Conservation (phyloP, 2,329 filamentous ascomycete genomes). For the Phoma herbarum region DNA sequence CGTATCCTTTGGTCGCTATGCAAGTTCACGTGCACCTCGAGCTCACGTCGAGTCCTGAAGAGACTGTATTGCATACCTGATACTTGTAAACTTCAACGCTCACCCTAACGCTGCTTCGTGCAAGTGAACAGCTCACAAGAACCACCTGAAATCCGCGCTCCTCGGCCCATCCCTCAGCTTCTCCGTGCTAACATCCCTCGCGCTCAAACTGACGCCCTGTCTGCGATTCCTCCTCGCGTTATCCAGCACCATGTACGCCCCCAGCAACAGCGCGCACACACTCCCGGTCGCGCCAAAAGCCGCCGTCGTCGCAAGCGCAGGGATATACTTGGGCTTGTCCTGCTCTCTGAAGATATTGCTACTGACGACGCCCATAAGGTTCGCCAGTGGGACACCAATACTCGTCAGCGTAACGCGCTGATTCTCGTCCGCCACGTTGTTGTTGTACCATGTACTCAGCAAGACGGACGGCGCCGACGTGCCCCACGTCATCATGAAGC, state of each 20-base stretch:
- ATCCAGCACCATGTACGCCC: conserved; percentile 70
- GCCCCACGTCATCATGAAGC: conserved; percentile 85
- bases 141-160: conserved; percentile 57
- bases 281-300: conserved; percentile 69
- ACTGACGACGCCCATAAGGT: conserved; percentile 76
- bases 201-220: conserved; percentile 64
- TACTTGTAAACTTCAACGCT: too few species aligned
- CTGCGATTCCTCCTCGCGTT: conserved; percentile 67
- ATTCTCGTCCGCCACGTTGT: conserved; percentile 81
- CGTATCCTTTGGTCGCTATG: background rate
- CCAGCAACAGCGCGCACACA: conserved; percentile 64
- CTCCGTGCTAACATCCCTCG: conserved; percentile 59
- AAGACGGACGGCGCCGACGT: conserved; percentile 78
- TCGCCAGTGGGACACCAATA: conserved; percentile 77
- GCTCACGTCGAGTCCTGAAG: background rate
- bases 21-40: background rate
- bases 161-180: conserved; percentile 56
- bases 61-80: background rate
- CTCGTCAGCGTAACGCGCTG: conserved; percentile 74
- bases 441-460: conserved; percentile 77
- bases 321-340: conserved; percentile 72
- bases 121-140: conserved; percentile 31
- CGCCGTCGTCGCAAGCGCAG: conserved; percentile 71
- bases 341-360: conserved; percentile 72
- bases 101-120: background rate